phyloP scores from a whole-genome alignment of 192 early-diverging fungal genomes.

The Gonapodya sp. region DNA sequence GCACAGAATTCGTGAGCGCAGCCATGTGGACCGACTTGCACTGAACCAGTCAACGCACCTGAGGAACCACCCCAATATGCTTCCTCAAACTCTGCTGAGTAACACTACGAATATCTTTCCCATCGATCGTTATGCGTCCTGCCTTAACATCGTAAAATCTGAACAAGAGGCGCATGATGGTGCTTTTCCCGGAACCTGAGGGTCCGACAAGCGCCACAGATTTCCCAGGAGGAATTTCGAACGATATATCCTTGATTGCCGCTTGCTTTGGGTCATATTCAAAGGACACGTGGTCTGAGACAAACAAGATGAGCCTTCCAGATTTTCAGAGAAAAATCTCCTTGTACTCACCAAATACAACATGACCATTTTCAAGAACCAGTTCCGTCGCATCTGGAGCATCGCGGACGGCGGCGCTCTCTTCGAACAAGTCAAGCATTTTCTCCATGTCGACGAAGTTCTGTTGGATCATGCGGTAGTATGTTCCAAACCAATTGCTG shows the following conservation, averaged over 20 bases:
- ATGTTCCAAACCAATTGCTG: constrained; percentile 91
- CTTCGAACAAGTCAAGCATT: constrained; percentile 70
- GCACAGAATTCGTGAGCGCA: constrained; percentile 9
- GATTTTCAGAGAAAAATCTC: constrained; percentile 12
- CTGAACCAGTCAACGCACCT: constrained; percentile 15
- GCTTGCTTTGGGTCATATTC: constrained; percentile 60
- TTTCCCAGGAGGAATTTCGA: constrained; percentile 54
- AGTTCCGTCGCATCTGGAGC: constrained; percentile 47
- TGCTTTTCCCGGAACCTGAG: constrained; percentile 54
- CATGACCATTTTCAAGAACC: constrained; percentile 42
- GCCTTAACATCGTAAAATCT: constrained; percentile 71
- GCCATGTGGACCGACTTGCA: background rate
- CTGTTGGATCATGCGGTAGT: constrained; percentile 89
- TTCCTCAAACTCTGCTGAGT: constrained; percentile 64
- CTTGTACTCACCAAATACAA: constrained; percentile 50
- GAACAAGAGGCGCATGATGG: constrained; percentile 15
- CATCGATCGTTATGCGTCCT: constrained; percentile 81
- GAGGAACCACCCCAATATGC: constrained; percentile 85
- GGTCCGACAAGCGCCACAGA: constrained; percentile 76
- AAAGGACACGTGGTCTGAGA: constrained; percentile 59
- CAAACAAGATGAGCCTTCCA: background rate
- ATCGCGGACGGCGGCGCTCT: constrained; percentile 56
- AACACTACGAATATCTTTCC: constrained; percentile 60
- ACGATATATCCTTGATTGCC: constrained; percentile 60
- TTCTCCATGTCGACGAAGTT: constrained; percentile 74